Conservation (phyloP, 257 asterid genomes). For the Penstemon newberryi region DNA sequence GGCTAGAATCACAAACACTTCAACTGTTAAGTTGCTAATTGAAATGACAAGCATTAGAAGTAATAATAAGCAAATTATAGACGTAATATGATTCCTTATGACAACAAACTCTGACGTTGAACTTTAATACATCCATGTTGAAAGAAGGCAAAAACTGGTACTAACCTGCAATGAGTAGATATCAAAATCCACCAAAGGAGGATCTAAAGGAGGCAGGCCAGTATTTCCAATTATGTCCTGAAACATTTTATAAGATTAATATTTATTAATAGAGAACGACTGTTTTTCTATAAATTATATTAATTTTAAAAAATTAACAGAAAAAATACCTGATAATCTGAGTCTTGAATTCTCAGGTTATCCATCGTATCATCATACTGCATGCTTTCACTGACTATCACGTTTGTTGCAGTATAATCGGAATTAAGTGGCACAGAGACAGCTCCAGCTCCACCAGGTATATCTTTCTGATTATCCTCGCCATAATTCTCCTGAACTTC, state of each 20-base stretch:
- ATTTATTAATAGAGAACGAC: slow-evolving; percentile 10
- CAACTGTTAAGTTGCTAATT: slow-evolving; percentile 3
- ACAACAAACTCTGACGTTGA: neutral
- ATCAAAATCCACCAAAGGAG: slow-evolving; percentile 61
- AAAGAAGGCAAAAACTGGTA: slow-evolving; percentile 22
- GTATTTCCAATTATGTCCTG: slow-evolving; percentile 58
- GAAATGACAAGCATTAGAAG: neutral
- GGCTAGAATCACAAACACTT: neutral
- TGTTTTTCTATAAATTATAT: slow-evolving; percentile 5
- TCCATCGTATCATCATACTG: slow-evolving; percentile 58
- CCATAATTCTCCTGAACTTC: slow-evolving; percentile 44
- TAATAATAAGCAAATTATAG: neutral
- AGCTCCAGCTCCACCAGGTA: slow-evolving; percentile 41
- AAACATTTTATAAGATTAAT: slow-evolving; percentile 27
- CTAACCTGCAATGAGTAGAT: slow-evolving; percentile 78
- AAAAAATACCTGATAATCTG: slow-evolving; percentile 65
- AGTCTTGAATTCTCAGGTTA: slow-evolving; percentile 48
- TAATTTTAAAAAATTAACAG: slow-evolving; percentile 6
- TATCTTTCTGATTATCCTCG: slow-evolving; percentile 41
- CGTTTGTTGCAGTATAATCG: slow-evolving; percentile 30
- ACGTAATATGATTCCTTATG: neutral
- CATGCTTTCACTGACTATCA: slow-evolving; percentile 44
- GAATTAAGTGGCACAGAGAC: slow-evolving; percentile 42
- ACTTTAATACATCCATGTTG: neutral
- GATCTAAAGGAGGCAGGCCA: slow-evolving; percentile 64